Conservation (phyloP, 768 basidiomycete genomes). For the Leccinum incarnatum region DNA sequence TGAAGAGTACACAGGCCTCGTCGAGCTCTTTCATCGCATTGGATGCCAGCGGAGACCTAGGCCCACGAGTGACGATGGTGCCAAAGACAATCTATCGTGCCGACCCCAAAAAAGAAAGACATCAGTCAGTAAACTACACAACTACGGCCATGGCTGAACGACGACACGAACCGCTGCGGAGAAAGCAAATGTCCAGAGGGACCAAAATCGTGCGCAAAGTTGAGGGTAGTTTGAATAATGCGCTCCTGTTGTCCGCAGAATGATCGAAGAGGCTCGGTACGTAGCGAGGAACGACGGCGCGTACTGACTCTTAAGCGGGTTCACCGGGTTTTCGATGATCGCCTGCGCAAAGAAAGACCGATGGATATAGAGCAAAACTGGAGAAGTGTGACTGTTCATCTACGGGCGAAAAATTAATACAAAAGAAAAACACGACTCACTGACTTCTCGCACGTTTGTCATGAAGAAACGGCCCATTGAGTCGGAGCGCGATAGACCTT, state of each 20-base stretch:
- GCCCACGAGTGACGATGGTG: slow-evolving; percentile 72
- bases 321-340: slow-evolving; percentile 61
- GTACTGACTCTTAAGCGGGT: slow-evolving; percentile 64
- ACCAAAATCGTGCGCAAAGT: slow-evolving; percentile 55
- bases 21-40: slow-evolving; percentile 71
- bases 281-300: slow-evolving; percentile 64
- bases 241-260: slow-evolving; percentile 49
- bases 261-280: slow-evolving; percentile 55
- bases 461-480: slow-evolving; percentile 42
- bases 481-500: slow-evolving; percentile 17
- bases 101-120: not conserved
- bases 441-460: slow-evolving; percentile 34
- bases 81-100: slow-evolving; percentile 66
- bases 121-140: slow-evolving; percentile 1
- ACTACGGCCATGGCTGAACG: not conserved
- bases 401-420: no score
- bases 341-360: slow-evolving; percentile 71
- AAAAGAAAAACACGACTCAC: slow-evolving; percentile 26
- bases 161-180: slow-evolving; percentile 45
- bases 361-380: slow-evolving; percentile 63
- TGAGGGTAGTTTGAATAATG: slow-evolving; percentile 48
- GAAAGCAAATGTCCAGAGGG: slow-evolving; percentile 60
- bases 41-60: slow-evolving; percentile 62
- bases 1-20: slow-evolving; percentile 63
- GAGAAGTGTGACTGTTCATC: not conserved